phyloP scores from a whole-genome alignment of 345 rosid species.

The Dimocarpus longan region DNA sequence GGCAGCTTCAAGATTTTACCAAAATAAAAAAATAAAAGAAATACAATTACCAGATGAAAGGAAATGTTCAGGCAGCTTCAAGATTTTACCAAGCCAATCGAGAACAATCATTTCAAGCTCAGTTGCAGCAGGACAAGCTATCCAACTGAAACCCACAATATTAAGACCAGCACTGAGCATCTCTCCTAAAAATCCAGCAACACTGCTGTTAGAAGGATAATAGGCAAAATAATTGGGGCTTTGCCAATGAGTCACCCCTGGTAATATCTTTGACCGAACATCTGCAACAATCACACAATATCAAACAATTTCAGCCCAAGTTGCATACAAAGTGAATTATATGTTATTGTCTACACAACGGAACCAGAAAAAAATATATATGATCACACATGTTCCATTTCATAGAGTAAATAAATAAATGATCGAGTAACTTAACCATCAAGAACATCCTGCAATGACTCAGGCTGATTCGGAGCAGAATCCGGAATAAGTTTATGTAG shows the following conservation, averaged over 20 bases:
- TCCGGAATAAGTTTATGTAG: constrained; percentile 68
- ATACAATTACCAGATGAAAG: constrained; percentile 58
- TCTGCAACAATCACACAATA: constrained; percentile 43
- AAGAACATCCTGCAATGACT: constrained; percentile 70
- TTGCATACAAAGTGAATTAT: not conserved
- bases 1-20: no score
- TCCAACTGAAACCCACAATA: constrained; percentile 91
- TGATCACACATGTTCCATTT: not conserved
- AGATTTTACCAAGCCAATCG: constrained; percentile 84
- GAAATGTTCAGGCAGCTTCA: constrained; percentile 75
- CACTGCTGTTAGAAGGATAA: constrained; percentile 83
- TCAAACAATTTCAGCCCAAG: not conserved
- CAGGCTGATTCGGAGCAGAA: constrained; percentile 83
- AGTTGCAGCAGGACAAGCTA: constrained; percentile 91
- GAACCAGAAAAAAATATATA: not conserved
- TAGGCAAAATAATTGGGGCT: constrained; percentile 84
- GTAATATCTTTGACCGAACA: constrained; percentile 68
- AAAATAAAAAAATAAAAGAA: no score
- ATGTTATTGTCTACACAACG: not conserved
- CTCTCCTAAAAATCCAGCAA: constrained; percentile 92
- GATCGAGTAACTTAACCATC: constrained; percentile 52
- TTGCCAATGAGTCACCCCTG: constrained; percentile 93
- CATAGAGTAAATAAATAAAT: not conserved
- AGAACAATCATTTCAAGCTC: constrained; percentile 91
- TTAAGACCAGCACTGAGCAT: constrained; percentile 92